phyloP scores from a whole-genome alignment of 148 eudicot species.

The Simmondsia chinensis region DNA sequence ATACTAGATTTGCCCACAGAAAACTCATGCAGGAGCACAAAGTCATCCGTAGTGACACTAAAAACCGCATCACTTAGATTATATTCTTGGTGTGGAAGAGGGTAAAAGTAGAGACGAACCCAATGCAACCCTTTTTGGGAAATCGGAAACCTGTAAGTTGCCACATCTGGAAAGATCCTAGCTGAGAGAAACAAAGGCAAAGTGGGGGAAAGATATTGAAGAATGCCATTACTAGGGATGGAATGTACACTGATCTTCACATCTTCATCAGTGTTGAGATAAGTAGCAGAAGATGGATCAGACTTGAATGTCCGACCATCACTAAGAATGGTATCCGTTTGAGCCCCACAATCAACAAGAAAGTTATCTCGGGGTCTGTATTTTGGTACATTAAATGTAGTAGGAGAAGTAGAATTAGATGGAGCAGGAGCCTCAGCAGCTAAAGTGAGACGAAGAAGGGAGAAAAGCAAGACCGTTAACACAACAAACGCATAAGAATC shows the following conservation, averaged over 20 bases:
- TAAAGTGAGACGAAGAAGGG: slow-evolving; percentile 6
- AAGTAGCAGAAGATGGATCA: slow-evolving; percentile 45
- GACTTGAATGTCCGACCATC: slow-evolving; percentile 68
- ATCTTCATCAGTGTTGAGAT: slow-evolving; percentile 48
- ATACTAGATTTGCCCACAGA: slow-evolving; percentile 10
- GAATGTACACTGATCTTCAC: slow-evolving; percentile 27
- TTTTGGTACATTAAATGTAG: slow-evolving; percentile 8
- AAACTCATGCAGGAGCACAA: slow-evolving; percentile 47
- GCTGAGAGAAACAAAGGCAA: slow-evolving; percentile 29
- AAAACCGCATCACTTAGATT: slow-evolving; percentile 35
- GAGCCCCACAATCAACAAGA: slow-evolving; percentile 51
- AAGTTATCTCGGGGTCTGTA: slow-evolving; percentile 41
- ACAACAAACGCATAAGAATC: too few relatives aligned
- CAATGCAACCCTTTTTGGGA: slow-evolving; percentile 39
- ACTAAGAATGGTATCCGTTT: slow-evolving; percentile 17
- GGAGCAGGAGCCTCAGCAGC: slow-evolving; percentile 3
- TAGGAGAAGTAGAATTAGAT: neutral
- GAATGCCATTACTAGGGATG: slow-evolving; percentile 4
- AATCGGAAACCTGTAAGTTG: slow-evolving; percentile 38
- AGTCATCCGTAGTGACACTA: slow-evolving; percentile 29
- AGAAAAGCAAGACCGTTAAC: too few relatives aligned
- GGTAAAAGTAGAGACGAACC: slow-evolving; percentile 48
- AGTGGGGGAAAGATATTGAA: slow-evolving; percentile 2
- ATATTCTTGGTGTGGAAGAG: slow-evolving; percentile 38
- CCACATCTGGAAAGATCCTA: slow-evolving; percentile 33